Conservation (phyloP, 352 stramenopile genomes). For the Ochromonadaceae sp. region DNA sequence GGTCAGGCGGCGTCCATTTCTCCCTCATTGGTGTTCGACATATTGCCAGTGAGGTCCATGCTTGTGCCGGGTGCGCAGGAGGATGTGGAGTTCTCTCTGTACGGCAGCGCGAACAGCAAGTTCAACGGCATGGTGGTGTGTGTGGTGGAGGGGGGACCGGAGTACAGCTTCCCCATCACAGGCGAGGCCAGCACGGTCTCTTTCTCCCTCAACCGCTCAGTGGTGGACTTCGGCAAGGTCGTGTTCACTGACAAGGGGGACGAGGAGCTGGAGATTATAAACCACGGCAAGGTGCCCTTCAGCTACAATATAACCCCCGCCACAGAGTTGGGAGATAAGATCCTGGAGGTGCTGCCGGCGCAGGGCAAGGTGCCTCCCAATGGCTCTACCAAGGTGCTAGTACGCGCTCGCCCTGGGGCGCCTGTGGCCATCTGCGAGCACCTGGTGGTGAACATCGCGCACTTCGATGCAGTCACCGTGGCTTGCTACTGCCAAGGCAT, state of each 20-base stretch:
- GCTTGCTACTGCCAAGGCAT: conserved; percentile 65
- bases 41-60: conserved; percentile 66
- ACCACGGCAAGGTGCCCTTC: conserved; percentile 77
- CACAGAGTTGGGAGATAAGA: conserved; percentile 21
- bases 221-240: conserved; percentile 76
- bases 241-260: conserved; percentile 79
- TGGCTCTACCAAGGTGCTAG: conserved; percentile 64
- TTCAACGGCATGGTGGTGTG: conserved; percentile 66
- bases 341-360: conserved; percentile 56
- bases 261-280: conserved; percentile 70
- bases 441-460: conserved; percentile 73
- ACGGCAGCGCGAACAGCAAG: conserved; percentile 70
- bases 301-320: neutral
- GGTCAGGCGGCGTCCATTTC: neutral
- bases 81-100: conserved; percentile 78
- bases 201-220: conserved; percentile 69
- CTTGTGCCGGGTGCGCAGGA: conserved; percentile 69
- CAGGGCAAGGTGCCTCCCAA: conserved; percentile 60
- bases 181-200: conserved; percentile 74
- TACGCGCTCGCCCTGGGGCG: conserved; percentile 63
- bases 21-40: conserved; percentile 65
- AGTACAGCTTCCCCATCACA: conserved; percentile 67
- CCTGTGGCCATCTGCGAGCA: conserved; percentile 62
- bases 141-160: conserved; percentile 76
- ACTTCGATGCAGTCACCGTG: conserved; percentile 79